phyloP scores from a whole-genome alignment of 371 early-diverging fungal species.

The Mortierella sp. region DNA sequence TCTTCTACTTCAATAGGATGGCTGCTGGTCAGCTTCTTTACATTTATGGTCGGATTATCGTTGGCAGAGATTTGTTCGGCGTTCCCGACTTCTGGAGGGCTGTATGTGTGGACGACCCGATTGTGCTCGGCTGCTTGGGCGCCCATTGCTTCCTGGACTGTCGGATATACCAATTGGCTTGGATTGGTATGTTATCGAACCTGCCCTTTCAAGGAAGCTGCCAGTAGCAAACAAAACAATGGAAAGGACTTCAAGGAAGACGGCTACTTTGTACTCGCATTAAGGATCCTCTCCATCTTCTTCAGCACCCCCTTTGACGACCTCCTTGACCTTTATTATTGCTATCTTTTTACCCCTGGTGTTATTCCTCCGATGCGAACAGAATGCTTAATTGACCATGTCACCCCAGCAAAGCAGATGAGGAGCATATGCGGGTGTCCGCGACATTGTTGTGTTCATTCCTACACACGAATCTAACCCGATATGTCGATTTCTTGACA shows the following conservation, averaged over 20 bases:
- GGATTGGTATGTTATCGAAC: slow-evolving; percentile 56
- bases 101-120: slow-evolving; percentile 74
- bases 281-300: too few species aligned
- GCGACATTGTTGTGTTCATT: neutral
- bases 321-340: too few species aligned
- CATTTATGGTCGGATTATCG: slow-evolving; percentile 74
- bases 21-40: slow-evolving; percentile 75
- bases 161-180: slow-evolving; percentile 74
- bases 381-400: neutral
- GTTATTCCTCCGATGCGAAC: neutral
- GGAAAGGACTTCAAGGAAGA: neutral
- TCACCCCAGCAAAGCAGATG: neutral
- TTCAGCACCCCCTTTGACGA: neutral
- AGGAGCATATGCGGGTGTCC: neutral
- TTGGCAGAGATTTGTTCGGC: slow-evolving; percentile 84
- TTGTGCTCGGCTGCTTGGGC: slow-evolving; percentile 64
- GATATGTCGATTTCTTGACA: neutral
- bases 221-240: neutral
- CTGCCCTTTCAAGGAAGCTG: neutral
- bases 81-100: slow-evolving; percentile 77
- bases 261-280: neutral
- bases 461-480: neutral
- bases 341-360: neutral
- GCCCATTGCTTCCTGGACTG: slow-evolving; percentile 67
- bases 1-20: slow-evolving; percentile 59